A percentile compares a stretch with the other conserved stretches of the same genome.
Conservation (phyloP, 495 filamentous ascomycete genomes). For the Cercophora samala region DNA sequence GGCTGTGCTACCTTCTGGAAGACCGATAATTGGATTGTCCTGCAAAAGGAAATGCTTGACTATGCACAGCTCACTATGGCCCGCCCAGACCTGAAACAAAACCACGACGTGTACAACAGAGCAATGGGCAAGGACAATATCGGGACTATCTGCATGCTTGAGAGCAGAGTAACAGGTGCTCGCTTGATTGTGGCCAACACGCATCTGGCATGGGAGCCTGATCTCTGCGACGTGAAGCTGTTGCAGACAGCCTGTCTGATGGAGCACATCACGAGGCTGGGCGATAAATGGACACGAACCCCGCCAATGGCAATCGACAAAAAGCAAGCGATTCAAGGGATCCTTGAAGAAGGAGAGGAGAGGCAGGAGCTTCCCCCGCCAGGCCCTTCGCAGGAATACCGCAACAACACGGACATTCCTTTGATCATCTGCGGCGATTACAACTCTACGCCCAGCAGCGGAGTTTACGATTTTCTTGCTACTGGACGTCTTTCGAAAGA, state of each 20-base stretch:
- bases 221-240: conserved; percentile 86
- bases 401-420: conserved; percentile 79
- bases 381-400: conserved; percentile 66
- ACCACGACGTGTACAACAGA: conserved; percentile 94
- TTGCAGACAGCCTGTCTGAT: conserved; percentile 92
- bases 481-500: conserved; percentile 66
- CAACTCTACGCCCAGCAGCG: conserved; percentile 80
- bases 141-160: conserved; percentile 82
- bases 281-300: conserved; percentile 75
- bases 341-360: conserved; percentile 43
- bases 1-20: conserved; percentile 98
- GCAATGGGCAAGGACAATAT: conserved; percentile 98
- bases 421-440: conserved; percentile 92
- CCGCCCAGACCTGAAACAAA: conserved; percentile 88
- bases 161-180: conserved; percentile 81
- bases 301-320: conserved; percentile 62
- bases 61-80: conserved; percentile 90
- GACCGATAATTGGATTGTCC: conserved; percentile 79
- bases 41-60: conserved; percentile 90
- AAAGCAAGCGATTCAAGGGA: conserved; percentile 68
- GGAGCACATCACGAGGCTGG: conserved; percentile 79
- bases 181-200: conserved; percentile 89
- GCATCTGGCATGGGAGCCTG: conserved; percentile 92
- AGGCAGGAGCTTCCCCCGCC: conserved; percentile 42
- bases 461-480: conserved; percentile 83